Evolutionary conservation across 805 yeast genomes (phyloP).

Genomic region (Saccharomycopsis schoenii): DNA sequence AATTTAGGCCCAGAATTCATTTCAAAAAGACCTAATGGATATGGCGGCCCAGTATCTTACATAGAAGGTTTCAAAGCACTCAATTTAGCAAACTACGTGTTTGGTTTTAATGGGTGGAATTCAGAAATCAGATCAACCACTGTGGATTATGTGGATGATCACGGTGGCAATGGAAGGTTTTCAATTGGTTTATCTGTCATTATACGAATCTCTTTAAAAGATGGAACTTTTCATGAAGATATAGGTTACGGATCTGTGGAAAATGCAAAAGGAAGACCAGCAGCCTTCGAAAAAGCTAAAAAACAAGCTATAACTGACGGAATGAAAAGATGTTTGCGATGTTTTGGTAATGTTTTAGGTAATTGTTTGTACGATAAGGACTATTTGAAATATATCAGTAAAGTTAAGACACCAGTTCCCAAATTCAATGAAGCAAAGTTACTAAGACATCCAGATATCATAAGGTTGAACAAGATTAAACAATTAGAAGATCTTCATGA

Average conservation of each 20-base stretch:
- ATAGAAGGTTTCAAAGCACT: conserved; percentile 81
- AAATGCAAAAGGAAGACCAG: conserved; percentile 58
- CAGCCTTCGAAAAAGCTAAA: conserved; percentile 76
- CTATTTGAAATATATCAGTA: conserved; percentile 42
- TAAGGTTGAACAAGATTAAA: conserved; percentile 8
- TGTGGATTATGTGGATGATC: conserved; percentile 56
- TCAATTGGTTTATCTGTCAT: conserved; percentile 61
- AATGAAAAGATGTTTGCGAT: conserved; percentile 64
- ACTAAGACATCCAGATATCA: conserved; percentile 24
- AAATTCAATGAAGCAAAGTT: conserved; percentile 25
- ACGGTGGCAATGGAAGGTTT: conserved; percentile 42
- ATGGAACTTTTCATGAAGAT: conserved; percentile 75
- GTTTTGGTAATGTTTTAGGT: conserved; percentile 76
- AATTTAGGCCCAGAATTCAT: conserved; percentile 70
- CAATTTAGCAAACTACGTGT: conserved; percentile 68
- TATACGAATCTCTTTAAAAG: conserved; percentile 64
- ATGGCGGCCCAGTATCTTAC: conserved; percentile 56
- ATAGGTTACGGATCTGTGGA: conserved; percentile 80
- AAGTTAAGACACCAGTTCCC: conserved; percentile 29
- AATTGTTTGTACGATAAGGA: conserved; percentile 77
- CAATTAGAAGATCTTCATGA: background rate
- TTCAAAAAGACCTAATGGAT: conserved; percentile 67
- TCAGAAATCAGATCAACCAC: conserved; percentile 57
- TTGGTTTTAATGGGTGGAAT: conserved; percentile 80
- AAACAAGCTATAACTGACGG: conserved; percentile 83